phyloP scores from a whole-genome alignment of 352 stramenopile genomes.

The Pythium brassicae region DNA sequence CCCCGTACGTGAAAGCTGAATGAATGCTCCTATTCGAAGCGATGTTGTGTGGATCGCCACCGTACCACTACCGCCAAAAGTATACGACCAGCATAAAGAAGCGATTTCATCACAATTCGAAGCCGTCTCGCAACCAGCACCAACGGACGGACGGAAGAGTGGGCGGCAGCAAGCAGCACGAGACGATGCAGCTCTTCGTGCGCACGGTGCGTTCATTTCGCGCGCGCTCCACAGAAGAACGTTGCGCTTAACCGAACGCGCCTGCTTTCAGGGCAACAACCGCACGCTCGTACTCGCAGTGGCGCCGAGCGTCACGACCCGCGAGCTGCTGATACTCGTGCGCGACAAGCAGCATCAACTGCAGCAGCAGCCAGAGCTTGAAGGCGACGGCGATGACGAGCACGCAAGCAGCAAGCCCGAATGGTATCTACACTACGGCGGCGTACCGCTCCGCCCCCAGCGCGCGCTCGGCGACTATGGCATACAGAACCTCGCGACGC shows the following conservation, averaged over 20 bases:
- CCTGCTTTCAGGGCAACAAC: slow-evolving; percentile 29
- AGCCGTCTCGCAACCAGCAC: too few relatives aligned
- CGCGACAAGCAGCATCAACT: neutral
- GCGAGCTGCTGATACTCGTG: too few relatives aligned
- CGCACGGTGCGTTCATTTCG: slow-evolving; percentile 32
- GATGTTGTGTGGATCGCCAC: too few relatives aligned
- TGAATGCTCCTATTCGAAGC: too few relatives aligned
- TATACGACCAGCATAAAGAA: too few relatives aligned
- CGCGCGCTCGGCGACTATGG: slow-evolving; percentile 52
- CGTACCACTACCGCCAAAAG: too few relatives aligned
- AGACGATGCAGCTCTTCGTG: slow-evolving; percentile 66
- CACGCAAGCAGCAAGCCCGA: neutral
- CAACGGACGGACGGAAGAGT: too few relatives aligned
- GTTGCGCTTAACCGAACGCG: neutral
- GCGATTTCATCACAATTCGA: too few relatives aligned
- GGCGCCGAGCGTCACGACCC: neutral
- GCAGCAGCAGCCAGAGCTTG: neutral
- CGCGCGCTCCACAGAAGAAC: slow-evolving; percentile 32
- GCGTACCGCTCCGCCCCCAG: slow-evolving; percentile 44
- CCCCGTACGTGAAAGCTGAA: too few relatives aligned
- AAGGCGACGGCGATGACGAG: too few relatives aligned
- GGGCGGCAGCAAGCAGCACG: neutral
- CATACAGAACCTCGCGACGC: slow-evolving; percentile 66
- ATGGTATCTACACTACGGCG: slow-evolving; percentile 55
- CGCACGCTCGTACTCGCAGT: slow-evolving; percentile 23